phyloP scores from a whole-genome alignment of 208 protist species.

The Tetramitus jugosus region DNA sequence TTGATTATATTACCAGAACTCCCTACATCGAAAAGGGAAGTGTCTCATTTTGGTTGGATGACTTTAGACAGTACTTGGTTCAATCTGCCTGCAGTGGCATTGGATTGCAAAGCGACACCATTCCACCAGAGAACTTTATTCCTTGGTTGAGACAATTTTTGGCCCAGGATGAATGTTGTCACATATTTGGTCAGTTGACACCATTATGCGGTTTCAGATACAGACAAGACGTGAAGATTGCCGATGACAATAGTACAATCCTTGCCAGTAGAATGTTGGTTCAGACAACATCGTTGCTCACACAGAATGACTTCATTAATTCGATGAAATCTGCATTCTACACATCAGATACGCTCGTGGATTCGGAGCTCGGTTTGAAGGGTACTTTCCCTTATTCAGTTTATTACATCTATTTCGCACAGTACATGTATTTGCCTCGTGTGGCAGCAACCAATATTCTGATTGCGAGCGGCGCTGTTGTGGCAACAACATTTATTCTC shows the following conservation, averaged over 20 bases:
- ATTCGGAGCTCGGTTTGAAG: not conserved
- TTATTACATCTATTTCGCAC: constrained; percentile 57
- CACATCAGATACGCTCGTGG: not conserved
- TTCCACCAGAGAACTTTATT: not conserved
- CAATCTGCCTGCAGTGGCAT: not conserved
- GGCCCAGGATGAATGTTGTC: not conserved
- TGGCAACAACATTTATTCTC: constrained; percentile 37
- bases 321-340: constrained; percentile 24
- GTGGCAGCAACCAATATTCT: constrained; percentile 34
- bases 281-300: constrained; percentile 27
- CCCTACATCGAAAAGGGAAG: constrained; percentile 35
- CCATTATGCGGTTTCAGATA: constrained; percentile 1
- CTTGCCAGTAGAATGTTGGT: constrained; percentile 4
- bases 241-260: not conserved
- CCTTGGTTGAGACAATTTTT: not conserved
- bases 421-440: constrained; percentile 44
- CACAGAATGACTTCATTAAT: constrained; percentile 44
- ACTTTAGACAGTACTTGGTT: not conserved
- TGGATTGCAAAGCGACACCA: too few relatives aligned
- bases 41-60: constrained; percentile 33
- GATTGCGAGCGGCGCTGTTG: constrained; percentile 35
- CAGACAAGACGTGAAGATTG: not conserved
- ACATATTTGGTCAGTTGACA: not conserved
- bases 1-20: constrained; percentile 12
- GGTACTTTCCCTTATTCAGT: constrained; percentile 43